Base-by-base conservation (phyloP, 108 stramenopile genomes). In the Asterionellopsis glacialis region DNA sequence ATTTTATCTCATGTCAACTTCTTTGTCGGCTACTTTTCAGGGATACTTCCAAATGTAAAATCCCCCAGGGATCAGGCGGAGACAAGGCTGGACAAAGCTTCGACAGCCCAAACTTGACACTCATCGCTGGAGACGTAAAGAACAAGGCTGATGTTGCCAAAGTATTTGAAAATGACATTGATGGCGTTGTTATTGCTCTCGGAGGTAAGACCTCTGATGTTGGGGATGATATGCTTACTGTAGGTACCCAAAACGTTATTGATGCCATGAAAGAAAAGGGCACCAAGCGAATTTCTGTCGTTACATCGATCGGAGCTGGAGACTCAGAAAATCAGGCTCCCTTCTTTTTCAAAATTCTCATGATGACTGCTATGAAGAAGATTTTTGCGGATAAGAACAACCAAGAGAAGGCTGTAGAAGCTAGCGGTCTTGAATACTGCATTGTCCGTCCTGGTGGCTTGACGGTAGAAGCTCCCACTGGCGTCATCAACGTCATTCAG, bases 341-440 rank as follows among this genome's bases (percentile, higher is more conserved):
- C 13, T 95, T 96, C 73, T 84, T 91, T 23, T 94, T 94, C 84
- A 94, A 94, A 60, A 67, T 94, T 24, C 73, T 98, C 48, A 98
- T 98, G 98, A 84, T 75, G 79, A 98, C 98, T 3, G 98, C 86
- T 47, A 97, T 93, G 92, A 94, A 90, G 69, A 94, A 93, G 62
- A 97, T 97, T 59, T 97, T 98, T 66, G 68, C 61, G 42, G 98
- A 98, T 77, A 98, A 98, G 79, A 97, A 98, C 70, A 93, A 90
- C 33, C 98, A 98, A 70, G 98, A 98, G 70, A 75, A 68, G 54
- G 94, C 90, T 10, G 87, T 90, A 51, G 55, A 62, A 52, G 58
- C 73, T 14, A 79, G 79, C 41, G 92, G 92, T 16, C 73, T 98
- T 33, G 98, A 98, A 56, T 98, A 89, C 64, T 89, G 87, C 70